Evolutionary conservation across 345 rosid genomes (phyloP), one percentile per base, ranked within the genome.

Genomic region (Clausena lansium): DNA sequence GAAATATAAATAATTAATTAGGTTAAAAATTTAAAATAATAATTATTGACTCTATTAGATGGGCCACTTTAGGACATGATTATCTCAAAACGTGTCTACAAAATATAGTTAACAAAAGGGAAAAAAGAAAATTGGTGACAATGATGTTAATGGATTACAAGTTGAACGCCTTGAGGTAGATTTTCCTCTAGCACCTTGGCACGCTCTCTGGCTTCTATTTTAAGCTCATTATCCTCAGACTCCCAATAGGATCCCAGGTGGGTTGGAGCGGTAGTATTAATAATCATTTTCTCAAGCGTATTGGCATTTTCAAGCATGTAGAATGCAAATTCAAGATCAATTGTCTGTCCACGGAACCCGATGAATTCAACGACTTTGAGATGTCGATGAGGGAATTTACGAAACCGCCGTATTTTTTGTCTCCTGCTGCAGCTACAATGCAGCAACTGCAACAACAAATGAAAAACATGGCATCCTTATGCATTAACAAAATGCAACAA

Each of bases 331-430:
- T 75, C 78, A 63, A 75, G 36, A 35, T 60, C 38, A 4, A 62
- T 20, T 62, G 69, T 24, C 15, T 9, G 4, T 41, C 50, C 50
- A 11, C 50, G 4, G 50, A 41, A 41, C 15, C 50, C 15, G 35
- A 22, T 28, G 59, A 74, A 35, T 27, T 36, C 20, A 28, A 75
- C 78, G 24, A 41, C 36, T 35, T 38, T 73, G 19, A 73, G 76
- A 11, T 39, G 65, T n/a, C 13, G 17, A 73, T 20, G 39, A 20
- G 7, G 4, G 15, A 58, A 63, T 22, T 38, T 63, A 45, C 20
- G 33, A 19, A 19, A 41, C 8, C 32, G 0, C 5, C 9, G 27
- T 41, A 10, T 33, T 63, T 10, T 10, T 25, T 33, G 15, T 64
- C 58, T 61, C 35, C 30, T 11, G 41, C 28, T 47, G 4, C 2